These are phyloP conservation scores for Clarireedia sp. DNA, from an alignment of 2,329 filamentous ascomycete genomes.

Conservation along the genomic window DNA sequence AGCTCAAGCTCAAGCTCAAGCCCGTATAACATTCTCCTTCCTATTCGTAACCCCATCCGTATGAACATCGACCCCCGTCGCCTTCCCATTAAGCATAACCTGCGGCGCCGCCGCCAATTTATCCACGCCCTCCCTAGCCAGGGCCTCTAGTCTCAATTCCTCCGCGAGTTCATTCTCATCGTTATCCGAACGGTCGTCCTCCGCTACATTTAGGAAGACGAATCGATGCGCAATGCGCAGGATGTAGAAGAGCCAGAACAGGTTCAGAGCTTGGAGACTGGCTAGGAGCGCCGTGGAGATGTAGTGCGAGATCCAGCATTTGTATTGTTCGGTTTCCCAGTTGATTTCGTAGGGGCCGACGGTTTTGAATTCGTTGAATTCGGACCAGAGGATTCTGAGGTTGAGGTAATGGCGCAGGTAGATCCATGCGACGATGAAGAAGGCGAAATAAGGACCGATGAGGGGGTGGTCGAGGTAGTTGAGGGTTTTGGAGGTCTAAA, in stretches of 20 bases:
- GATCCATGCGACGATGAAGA: constrained; percentile 78
- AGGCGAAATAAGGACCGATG: constrained; percentile 72
- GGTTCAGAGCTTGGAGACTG: constrained; percentile 62
- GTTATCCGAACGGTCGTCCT: constrained; percentile 67
- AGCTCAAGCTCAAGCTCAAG: too few relatives aligned
- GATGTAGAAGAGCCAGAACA: constrained; percentile 77
- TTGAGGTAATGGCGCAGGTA: constrained; percentile 85
- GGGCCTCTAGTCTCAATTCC: constrained; percentile 12
- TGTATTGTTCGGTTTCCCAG: constrained; percentile 71
- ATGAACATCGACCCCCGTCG: constrained; percentile 4
- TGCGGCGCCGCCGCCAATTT: constrained; percentile 1
- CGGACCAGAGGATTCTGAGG: constrained; percentile 64
- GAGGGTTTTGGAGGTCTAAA: constrained; percentile 76
- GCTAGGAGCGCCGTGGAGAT: constrained; percentile 61
- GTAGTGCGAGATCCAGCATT: constrained; percentile 60
- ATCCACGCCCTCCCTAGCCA: constrained; percentile 1
- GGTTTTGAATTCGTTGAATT: constrained; percentile 66
- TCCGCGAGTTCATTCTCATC: constrained; percentile 37
- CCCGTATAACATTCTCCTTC: constrained; percentile 6
- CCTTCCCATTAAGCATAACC: constrained; percentile 11
- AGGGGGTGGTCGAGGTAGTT: constrained; percentile 80
- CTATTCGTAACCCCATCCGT: constrained; percentile 13
- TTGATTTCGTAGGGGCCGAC: constrained; percentile 67
- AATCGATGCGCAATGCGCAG: constrained; percentile 66
- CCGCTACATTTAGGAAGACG: constrained; percentile 48